phyloP scores from a whole-genome alignment of 208 protist species.

The Trypanosomatidae sp. region DNA sequence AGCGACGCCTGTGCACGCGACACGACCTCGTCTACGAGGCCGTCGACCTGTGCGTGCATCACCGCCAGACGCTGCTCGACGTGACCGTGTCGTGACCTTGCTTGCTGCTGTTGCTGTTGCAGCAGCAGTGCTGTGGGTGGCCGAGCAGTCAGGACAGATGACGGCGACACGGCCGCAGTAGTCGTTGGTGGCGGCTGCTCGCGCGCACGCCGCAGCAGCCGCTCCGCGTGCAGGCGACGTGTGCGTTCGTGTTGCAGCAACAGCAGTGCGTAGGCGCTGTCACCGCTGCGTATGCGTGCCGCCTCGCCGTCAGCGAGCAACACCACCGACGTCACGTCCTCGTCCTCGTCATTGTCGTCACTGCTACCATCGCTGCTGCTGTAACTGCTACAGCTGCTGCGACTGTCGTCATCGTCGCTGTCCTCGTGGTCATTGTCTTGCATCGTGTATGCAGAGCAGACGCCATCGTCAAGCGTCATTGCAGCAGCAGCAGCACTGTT shows the following conservation, averaged over 20 bases:
- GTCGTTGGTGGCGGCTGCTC: too few species aligned
- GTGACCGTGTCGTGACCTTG: too few species aligned
- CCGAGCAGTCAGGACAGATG: too few species aligned
- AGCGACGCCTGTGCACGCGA: slow-evolving; percentile 22
- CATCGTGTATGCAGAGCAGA: slow-evolving; percentile 17
- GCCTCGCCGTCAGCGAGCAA: too few species aligned
- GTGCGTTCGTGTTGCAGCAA: slow-evolving; percentile 30
- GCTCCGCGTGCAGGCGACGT: slow-evolving; percentile 32
- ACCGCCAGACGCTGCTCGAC: slow-evolving; percentile 30
- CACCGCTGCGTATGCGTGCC: too few species aligned
- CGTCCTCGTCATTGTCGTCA: background rate
- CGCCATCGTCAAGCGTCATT: slow-evolving; percentile 9
- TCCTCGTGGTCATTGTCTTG: slow-evolving; percentile 4
- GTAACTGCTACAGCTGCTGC: background rate
- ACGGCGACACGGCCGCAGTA: too few species aligned
- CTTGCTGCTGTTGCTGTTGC: too few species aligned
- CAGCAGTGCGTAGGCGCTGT: slow-evolving; percentile 9
- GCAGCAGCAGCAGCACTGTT: background rate
- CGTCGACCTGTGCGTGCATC: slow-evolving; percentile 54
- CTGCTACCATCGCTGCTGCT: background rate
- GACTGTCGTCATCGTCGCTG: slow-evolving; percentile 1
- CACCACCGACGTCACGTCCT: too few species aligned
- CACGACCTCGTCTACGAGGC: slow-evolving; percentile 41
- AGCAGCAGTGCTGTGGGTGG: too few species aligned
- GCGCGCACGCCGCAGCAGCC: slow-evolving; percentile 21